Percentiles rank a stretch among this genome's conserved stretches.
phyloP scores from a whole-genome alignment of 169 alveolate genomes.

The Plasmodium cynomolgi region DNA sequence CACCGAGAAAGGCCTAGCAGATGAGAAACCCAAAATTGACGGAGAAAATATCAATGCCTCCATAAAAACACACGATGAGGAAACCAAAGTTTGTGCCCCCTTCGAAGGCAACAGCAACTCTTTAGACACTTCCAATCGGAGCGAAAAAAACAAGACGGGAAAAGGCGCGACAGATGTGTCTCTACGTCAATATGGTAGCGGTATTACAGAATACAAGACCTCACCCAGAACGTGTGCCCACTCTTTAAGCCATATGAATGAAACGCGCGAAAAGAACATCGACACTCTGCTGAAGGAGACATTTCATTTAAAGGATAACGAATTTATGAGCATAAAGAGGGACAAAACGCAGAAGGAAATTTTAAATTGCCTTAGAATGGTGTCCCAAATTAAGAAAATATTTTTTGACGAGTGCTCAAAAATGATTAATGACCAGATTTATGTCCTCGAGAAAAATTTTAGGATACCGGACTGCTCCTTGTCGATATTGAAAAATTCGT shows the following conservation, averaged over 20 bases:
- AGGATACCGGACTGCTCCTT: constrained; percentile 57
- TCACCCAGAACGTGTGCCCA: neutral
- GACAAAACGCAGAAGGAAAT: constrained; percentile 60
- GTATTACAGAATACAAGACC: neutral
- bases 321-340: constrained; percentile 3
- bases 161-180: neutral
- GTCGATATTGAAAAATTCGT: constrained; percentile 34
- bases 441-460: constrained; percentile 50
- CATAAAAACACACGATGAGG: neutral
- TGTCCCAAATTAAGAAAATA: constrained; percentile 56
- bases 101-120: neutral
- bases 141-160: neutral
- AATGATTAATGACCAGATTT: constrained; percentile 71
- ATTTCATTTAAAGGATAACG: constrained; percentile 35
- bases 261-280: constrained; percentile 15
- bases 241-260: neutral
- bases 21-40: neutral
- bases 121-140: neutral
- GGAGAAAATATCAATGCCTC: neutral
- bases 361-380: constrained; percentile 54
- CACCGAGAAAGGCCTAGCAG: neutral
- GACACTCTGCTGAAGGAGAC: constrained; percentile 34
- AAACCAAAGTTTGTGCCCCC: neutral
- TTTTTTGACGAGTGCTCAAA: constrained; percentile 71
- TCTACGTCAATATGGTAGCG: neutral